These are phyloP conservation scores for Flaveria linearis DNA, from an alignment of 129 eudicot genomes.

Conservation along the genomic window DNA sequence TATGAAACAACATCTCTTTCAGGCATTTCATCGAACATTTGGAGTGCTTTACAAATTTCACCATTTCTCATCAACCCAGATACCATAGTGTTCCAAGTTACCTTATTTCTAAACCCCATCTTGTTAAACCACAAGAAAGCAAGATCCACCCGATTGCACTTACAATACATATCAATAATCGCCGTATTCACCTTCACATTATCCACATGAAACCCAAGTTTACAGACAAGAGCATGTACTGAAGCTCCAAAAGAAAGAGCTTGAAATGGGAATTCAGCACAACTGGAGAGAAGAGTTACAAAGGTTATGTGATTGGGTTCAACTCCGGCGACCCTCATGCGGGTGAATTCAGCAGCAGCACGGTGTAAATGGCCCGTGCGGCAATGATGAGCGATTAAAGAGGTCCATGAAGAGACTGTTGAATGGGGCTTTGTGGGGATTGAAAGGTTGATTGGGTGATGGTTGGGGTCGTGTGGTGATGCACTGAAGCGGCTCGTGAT, in stretches of 20 bases:
- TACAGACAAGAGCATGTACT: constrained; percentile 53
- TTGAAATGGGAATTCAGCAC: constrained; percentile 49
- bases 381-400: constrained; percentile 64
- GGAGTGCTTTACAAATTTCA: constrained; percentile 39
- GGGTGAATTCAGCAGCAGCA: constrained; percentile 54
- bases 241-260: constrained; percentile 46
- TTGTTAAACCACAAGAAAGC: constrained; percentile 55
- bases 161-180: constrained; percentile 62
- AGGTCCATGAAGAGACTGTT: constrained; percentile 60
- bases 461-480: constrained; percentile 11
- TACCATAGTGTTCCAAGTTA: constrained; percentile 78
- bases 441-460: neutral
- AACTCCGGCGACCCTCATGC: constrained; percentile 57
- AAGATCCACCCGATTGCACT: constrained; percentile 45
- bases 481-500: neutral
- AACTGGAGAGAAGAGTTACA: constrained; percentile 64
- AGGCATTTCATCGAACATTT: constrained; percentile 74
- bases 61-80: constrained; percentile 75
- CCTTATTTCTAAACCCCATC: constrained; percentile 49
- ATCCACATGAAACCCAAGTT: constrained; percentile 49
- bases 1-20: constrained; percentile 53
- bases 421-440: constrained; percentile 4
- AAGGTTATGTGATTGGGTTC: constrained; percentile 70
- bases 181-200: constrained; percentile 70
- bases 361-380: constrained; percentile 49